phyloP scores from a whole-genome alignment of 805 yeast genomes.

The Naumovozyma baii region DNA sequence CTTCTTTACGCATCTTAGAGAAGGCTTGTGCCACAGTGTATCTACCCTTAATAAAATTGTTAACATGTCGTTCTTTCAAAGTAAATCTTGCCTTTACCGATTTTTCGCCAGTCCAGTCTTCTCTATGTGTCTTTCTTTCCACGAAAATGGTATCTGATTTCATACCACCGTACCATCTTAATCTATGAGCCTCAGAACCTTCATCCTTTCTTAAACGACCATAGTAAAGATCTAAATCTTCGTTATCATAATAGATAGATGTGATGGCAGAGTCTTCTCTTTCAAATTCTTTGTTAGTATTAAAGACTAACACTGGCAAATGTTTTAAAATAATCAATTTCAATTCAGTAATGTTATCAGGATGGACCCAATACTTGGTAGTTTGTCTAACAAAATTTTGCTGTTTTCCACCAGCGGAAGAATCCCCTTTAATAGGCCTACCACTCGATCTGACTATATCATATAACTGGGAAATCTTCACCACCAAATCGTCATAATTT shows the following conservation, averaged over 20 bases:
- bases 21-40: conserved; percentile 84
- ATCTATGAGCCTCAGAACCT: conserved; percentile 97
- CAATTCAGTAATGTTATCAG: conserved; percentile 93
- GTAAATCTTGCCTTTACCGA: conserved; percentile 97
- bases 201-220: conserved; percentile 94
- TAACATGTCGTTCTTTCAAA: conserved; percentile 82
- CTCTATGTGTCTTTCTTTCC: conserved; percentile 96
- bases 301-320: conserved; percentile 93
- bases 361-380: conserved; percentile 98
- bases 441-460: conserved; percentile 94
- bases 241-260: conserved; percentile 90
- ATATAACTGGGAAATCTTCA: conserved; percentile 77
- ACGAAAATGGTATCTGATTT: conserved; percentile 82
- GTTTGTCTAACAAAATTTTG: conserved; percentile 98
- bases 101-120: conserved; percentile 99
- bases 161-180: conserved; percentile 99
- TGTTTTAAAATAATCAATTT: conserved; percentile 88
- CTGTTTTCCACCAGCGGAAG: conserved; percentile 96
- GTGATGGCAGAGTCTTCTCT: conserved; percentile 92
- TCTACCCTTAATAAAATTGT: conserved; percentile 71
- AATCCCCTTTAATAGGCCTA: conserved; percentile 88
- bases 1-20: conserved; percentile 86
- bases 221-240: conserved; percentile 79
- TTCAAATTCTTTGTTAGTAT: conserved; percentile 90
- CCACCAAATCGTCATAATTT: conserved; percentile 81